These are phyloP conservation scores for Starmerella ratchasimensis DNA, from an alignment of 805 yeast genomes.

Conservation along the genomic window DNA sequence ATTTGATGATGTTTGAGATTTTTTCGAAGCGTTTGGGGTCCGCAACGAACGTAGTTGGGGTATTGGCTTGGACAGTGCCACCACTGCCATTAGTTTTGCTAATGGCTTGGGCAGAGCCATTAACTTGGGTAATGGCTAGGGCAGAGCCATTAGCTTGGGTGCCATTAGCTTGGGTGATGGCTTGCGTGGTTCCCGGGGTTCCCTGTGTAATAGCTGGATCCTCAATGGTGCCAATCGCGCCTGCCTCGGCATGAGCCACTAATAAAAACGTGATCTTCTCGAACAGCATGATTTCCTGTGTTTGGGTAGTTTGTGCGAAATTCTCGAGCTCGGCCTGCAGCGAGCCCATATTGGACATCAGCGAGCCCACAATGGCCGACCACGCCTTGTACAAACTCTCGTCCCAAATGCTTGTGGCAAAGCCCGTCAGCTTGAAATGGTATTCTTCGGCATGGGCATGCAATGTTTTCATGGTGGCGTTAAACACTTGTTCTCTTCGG, in stretches of 20 bases:
- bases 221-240: constrained; percentile 1
- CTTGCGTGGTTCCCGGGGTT: too few relatives aligned
- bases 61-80: too few relatives aligned
- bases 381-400: constrained; percentile 92
- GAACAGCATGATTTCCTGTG: constrained; percentile 80
- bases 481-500: constrained; percentile 69
- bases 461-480: constrained; percentile 69
- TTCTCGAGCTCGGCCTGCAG: constrained; percentile 64
- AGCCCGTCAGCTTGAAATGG: constrained; percentile 61
- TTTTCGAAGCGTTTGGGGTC: constrained; percentile 93
- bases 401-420: constrained; percentile 95
- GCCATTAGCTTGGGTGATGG: too few relatives aligned
- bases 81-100: too few relatives aligned
- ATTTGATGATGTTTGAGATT: constrained; percentile 83
- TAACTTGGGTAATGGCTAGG: too few relatives aligned
- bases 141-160: too few relatives aligned
- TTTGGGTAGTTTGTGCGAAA: constrained; percentile 60
- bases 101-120: too few relatives aligned
- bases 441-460: constrained; percentile 60
- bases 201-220: too few relatives aligned
- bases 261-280: constrained; percentile 87
- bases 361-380: constrained; percentile 88
- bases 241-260: constrained; percentile 36
- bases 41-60: constrained; percentile 29
- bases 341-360: constrained; percentile 78